A percentile compares a stretch with the other conserved stretches of the same genome.
These are phyloP conservation scores for Saturnispora galanensis DNA, from an alignment of 805 yeast species.

Conservation along the genomic window DNA sequence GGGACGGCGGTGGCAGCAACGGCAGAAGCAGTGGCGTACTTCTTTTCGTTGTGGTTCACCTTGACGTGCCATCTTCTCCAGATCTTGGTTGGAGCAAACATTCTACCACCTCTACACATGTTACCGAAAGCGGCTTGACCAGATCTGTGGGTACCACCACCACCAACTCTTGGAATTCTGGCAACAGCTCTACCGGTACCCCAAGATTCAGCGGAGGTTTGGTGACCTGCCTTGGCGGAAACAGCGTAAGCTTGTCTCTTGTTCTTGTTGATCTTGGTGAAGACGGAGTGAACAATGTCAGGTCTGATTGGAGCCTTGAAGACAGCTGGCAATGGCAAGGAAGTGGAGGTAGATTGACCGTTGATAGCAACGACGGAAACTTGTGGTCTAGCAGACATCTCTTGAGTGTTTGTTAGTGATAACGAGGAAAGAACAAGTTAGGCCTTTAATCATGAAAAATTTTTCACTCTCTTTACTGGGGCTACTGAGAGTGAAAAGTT, in stretches of 20 bases:
- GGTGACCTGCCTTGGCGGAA: constrained; percentile 98
- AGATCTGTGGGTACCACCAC: constrained; percentile 99
- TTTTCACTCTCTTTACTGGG: background rate
- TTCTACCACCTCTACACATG: constrained; percentile 99
- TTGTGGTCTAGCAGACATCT: constrained; percentile 68
- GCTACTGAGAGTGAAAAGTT: background rate
- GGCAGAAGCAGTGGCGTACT: constrained; percentile 99
- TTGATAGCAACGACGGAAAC: constrained; percentile 80
- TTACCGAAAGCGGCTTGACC: constrained; percentile 99
- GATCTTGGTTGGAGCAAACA: constrained; percentile 99
- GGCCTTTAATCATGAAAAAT: constrained; percentile 4
- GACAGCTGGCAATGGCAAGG: constrained; percentile 95
- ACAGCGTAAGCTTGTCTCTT: constrained; percentile 99
- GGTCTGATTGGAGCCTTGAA: constrained; percentile 99
- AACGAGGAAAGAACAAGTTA: background rate
- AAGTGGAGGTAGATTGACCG: constrained; percentile 79
- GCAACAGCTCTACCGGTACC: constrained; percentile 99
- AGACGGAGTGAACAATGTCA: constrained; percentile 97
- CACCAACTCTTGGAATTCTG: constrained; percentile 99
- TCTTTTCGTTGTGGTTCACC: constrained; percentile 99
- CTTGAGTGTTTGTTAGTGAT: constrained; percentile 10
- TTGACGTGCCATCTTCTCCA: constrained; percentile 99
- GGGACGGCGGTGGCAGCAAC: constrained; percentile 98
- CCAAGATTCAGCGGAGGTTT: constrained; percentile 99
- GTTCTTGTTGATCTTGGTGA: constrained; percentile 98